Conservation (phyloP, 108 stramenopile species). For the Aureococcus anophagefferens region DNA sequence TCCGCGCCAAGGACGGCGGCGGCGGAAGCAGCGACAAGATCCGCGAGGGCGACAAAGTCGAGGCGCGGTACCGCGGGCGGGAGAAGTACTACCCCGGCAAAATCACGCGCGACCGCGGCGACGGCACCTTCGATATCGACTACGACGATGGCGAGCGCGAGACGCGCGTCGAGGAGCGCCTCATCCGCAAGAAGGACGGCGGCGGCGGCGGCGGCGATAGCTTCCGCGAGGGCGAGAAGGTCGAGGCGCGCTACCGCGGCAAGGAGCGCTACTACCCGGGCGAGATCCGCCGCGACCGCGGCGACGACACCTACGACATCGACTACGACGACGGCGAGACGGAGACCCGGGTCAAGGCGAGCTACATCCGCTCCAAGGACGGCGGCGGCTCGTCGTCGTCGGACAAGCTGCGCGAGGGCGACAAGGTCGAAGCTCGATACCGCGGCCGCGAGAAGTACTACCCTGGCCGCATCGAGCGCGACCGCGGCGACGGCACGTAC, state of each 20-base stretch:
- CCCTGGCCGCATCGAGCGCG: conserved; percentile 9
- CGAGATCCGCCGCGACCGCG: conserved; percentile 9
- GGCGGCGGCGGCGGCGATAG: background rate
- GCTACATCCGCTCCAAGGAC: background rate
- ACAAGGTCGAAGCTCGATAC: conserved; percentile 16
- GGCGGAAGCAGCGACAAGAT: background rate
- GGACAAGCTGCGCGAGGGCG: conserved; percentile 4
- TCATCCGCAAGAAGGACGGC: conserved; percentile 4
- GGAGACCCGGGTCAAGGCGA: conserved; percentile 16
- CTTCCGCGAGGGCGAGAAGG: conserved; percentile 23
- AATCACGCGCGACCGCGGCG: background rate
- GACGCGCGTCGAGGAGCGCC: conserved; percentile 12
- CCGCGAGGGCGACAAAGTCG: background rate
- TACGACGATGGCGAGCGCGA: background rate
- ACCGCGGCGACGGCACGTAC: conserved; percentile 27
- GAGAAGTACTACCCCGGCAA: conserved; percentile 9
- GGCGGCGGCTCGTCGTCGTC: background rate
- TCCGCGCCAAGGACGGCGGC: conserved; percentile 1
- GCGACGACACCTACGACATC: conserved; percentile 22
- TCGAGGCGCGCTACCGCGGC: conserved; percentile 18
- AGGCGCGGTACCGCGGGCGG: background rate
- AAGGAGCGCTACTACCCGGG: conserved; percentile 13
- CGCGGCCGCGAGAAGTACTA: conserved; percentile 16
- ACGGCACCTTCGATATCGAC: conserved; percentile 1
- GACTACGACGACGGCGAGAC: conserved; percentile 23